phyloP scores from a whole-genome alignment of 805 yeast genomes.

The Spathaspora girioi region DNA sequence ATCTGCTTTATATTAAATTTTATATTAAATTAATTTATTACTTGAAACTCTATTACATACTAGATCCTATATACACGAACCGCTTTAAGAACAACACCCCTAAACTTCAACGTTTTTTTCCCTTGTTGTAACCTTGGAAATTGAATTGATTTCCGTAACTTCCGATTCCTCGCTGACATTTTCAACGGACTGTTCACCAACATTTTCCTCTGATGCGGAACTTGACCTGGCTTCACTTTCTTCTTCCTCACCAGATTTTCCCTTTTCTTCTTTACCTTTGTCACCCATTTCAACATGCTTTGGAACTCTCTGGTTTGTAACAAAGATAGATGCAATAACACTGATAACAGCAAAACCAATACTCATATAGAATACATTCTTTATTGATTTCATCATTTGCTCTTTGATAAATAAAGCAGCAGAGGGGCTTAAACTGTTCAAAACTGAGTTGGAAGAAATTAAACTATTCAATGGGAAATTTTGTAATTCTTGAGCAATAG shows the following conservation, averaged over 20 bases:
- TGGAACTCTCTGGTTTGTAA: constrained; percentile 34
- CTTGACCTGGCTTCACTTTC: neutral
- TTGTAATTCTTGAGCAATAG: constrained; percentile 6
- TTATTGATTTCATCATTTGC: constrained; percentile 32
- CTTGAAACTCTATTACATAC: neutral
- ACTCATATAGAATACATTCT: constrained; percentile 37
- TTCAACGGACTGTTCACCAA: neutral
- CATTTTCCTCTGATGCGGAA: neutral
- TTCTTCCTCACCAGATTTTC: neutral
- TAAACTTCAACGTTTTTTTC: neutral
- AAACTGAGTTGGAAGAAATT: constrained; percentile 3
- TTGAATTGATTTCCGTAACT: neutral
- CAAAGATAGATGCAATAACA: constrained; percentile 25
- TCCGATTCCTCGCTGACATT: neutral
- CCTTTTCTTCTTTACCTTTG: neutral
- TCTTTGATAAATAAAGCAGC: constrained; percentile 21
- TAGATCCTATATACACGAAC: neutral
- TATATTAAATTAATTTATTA: neutral
- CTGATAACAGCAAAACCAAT: constrained; percentile 34
- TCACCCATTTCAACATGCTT: constrained; percentile 4
- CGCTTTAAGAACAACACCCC: neutral
- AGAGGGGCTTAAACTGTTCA: constrained; percentile 14
- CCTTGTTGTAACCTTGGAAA: neutral
- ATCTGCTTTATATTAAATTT: too few relatives aligned
- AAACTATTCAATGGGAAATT: constrained; percentile 1